Evolutionary conservation across 2,329 filamentous ascomycete genomes (phyloP), one percentile per base, ranked within the genome.

Genomic region (Beauveria sp.): DNA sequence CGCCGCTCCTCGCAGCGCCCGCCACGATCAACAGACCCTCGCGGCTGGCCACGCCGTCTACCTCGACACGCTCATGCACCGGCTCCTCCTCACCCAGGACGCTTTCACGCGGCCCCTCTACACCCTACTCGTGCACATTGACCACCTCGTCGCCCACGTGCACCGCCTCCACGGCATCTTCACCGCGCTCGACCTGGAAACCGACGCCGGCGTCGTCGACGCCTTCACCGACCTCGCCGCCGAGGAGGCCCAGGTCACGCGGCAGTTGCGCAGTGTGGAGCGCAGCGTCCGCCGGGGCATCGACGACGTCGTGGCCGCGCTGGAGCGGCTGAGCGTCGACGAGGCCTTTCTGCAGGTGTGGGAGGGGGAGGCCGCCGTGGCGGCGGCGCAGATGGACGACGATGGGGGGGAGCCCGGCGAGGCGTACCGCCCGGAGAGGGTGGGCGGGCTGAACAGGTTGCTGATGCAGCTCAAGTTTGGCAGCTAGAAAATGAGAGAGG

Each of bases 391-490:
- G 38, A 76, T 77, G 45, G 79, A 77, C 0, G 74, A 74, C 43
- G 79, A 77, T 0, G 74, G 73, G 34, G 63, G 61, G 28, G 67
- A 65, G 55, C 71, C 72, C 45, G 69, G 67, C 30, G 67, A 67
- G 58, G 69, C 66, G 64, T 96, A 90, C 71, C 80, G 87, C 34
- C 88, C 91, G 1, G 81, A 85, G 64, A 86, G 88, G 63, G 84
- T 91, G 3, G 90, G 90, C 0, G 90, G 91, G 1, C 85, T 97
- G 51, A 91, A 96, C 75, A 81, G 90, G 62, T 74, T 97, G 70
- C 74, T 97, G 70, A 96, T 96, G 91, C 96, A 96, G 78, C 77
- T 97, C 67, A 92, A 96, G 69, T 85, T 86, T 72, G 83, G 83
- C 40, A 63, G 66, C 58, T 68, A 68, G 67, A 68, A n/a, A 65